These are phyloP conservation scores for Urostyla sp. DNA, from an alignment of 73 alveolate genomes.

Conservation along the genomic window DNA sequence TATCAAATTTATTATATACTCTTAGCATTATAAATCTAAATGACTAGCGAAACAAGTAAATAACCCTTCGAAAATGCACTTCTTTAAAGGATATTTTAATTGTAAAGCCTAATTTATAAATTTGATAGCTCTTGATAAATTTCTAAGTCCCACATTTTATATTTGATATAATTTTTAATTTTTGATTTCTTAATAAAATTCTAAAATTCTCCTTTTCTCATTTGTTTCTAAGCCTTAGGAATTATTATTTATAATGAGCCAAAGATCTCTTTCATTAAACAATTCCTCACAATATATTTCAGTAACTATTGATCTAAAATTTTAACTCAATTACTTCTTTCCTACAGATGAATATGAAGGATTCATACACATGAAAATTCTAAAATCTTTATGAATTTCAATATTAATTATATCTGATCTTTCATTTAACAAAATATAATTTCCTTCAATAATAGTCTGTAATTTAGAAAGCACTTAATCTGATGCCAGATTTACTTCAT, in stretches of 20 bases:
- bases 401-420: constrained; percentile 91
- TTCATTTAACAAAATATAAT: constrained; percentile 86
- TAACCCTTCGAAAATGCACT: constrained; percentile 58
- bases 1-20: constrained; percentile 1
- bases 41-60: constrained; percentile 67
- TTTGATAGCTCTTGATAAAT: constrained; percentile 56
- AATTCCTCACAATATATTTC: constrained; percentile 95
- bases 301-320: constrained; percentile 91
- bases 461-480: constrained; percentile 90
- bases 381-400: constrained; percentile 89
- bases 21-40: constrained; percentile 26
- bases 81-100: constrained; percentile 20
- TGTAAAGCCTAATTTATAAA: constrained; percentile 36
- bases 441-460: constrained; percentile 88
- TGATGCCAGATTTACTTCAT: constrained; percentile 97
- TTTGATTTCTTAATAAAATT: constrained; percentile 81
- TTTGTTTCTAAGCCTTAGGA: constrained; percentile 69
- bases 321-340: constrained; percentile 88
- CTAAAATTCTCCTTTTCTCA: constrained; percentile 79
- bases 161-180: constrained; percentile 40
- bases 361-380: constrained; percentile 99
- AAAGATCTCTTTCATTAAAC: constrained; percentile 81
- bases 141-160: constrained; percentile 65
- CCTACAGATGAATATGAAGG: constrained; percentile 96
- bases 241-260: constrained; percentile 58